Percentiles rank a stretch among this genome's conserved stretches.
Conservation (phyloP, 1,284 basidiomycete species). For the Rhodotorula mucilaginosa region DNA sequence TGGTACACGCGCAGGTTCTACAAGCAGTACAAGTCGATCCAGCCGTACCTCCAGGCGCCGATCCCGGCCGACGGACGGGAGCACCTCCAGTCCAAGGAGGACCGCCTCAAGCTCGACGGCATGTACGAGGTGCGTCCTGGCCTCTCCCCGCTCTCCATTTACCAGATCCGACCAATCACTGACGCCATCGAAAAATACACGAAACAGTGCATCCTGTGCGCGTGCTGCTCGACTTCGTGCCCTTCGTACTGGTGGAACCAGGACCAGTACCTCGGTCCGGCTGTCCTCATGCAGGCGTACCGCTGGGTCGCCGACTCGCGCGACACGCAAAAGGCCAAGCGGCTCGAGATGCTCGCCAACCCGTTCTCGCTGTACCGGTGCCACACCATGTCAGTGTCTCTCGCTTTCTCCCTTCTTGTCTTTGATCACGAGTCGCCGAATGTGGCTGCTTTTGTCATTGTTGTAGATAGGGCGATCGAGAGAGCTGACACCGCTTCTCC, state of each 20-base stretch:
- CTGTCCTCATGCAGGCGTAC: conserved; percentile 65
- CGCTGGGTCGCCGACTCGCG: conserved; percentile 98
- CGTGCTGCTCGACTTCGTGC: conserved; percentile 95
- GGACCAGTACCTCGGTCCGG: conserved; percentile 96
- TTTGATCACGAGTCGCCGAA: too few species aligned
- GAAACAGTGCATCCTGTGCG: conserved; percentile 65
- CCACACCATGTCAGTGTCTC: conserved; percentile 42
- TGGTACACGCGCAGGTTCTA: conserved; percentile 70
- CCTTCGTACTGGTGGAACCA: conserved; percentile 80
- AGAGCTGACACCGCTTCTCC: too few species aligned
- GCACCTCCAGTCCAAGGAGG: conserved; percentile 84
- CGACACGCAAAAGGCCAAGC: conserved; percentile 74
- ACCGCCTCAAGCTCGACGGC: conserved; percentile 93
- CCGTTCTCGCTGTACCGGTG: conserved; percentile 80
- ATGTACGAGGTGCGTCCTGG: conserved; percentile 67
- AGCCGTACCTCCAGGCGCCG: conserved; percentile 90
- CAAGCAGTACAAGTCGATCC: conserved; percentile 99
- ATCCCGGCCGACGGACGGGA: conserved; percentile 73
- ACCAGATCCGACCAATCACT: not conserved
- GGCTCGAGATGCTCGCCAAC: conserved; percentile 92
- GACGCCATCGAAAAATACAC: too few species aligned
- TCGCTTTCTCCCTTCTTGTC: not conserved
- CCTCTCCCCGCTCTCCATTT: too few species aligned
- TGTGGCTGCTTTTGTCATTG: not conserved
- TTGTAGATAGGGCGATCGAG: too few species aligned